Evolutionary conservation across 257 asterid genomes (phyloP).

Genomic region (Petunia axillaris): DNA sequence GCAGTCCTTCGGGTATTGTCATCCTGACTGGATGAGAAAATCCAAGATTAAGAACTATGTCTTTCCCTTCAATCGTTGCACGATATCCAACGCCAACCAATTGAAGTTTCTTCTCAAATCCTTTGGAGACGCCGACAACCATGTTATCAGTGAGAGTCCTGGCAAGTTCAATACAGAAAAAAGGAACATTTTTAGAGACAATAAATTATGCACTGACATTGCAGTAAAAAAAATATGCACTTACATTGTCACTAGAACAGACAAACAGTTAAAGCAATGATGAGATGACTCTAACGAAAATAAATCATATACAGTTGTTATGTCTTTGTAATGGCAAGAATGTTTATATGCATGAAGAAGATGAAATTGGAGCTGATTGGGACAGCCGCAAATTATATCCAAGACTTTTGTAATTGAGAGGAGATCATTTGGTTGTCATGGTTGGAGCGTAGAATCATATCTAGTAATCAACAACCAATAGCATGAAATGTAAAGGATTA

Average conservation of each 20-base stretch:
- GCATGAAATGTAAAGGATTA: slow-evolving; percentile 8
- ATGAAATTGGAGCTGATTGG: neutral
- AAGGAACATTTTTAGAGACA: slow-evolving; percentile 14
- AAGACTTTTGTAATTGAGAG: neutral
- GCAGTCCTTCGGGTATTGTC: slow-evolving; percentile 73
- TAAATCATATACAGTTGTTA: neutral
- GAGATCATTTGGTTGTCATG: neutral
- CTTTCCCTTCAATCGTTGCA: slow-evolving; percentile 86
- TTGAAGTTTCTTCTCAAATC: slow-evolving; percentile 93
- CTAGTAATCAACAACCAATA: neutral
- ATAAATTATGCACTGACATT: neutral
- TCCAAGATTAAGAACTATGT: slow-evolving; percentile 84
- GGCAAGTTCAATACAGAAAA: slow-evolving; percentile 30
- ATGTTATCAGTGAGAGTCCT: slow-evolving; percentile 97
- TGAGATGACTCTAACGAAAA: neutral
- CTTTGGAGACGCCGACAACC: slow-evolving; percentile 96
- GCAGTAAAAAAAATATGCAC: neutral
- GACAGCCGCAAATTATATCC: neutral
- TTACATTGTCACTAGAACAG: neutral
- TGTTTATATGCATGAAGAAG: neutral
- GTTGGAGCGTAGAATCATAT: neutral
- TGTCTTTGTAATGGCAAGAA: neutral
- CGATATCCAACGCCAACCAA: slow-evolving; percentile 94
- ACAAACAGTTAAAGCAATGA: neutral
- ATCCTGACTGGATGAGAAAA: slow-evolving; percentile 95